A percentile compares a stretch with the other conserved stretches of the same genome.
Conservation (phyloP, 352 stramenopile species). For the Phytophthora quininea region DNA sequence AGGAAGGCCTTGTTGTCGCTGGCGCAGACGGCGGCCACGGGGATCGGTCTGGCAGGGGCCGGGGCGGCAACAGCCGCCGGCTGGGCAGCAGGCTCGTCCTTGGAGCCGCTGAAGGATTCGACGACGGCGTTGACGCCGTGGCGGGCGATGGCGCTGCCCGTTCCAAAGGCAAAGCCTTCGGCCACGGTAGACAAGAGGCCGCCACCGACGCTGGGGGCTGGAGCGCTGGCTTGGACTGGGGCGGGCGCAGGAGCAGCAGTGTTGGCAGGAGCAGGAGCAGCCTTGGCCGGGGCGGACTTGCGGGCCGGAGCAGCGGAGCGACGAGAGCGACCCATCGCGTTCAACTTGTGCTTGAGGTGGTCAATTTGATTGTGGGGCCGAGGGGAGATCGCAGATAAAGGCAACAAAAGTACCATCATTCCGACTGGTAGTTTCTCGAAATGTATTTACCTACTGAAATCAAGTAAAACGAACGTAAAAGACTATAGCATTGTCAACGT, state of each 20-base stretch:
- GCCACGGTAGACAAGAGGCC: conserved; percentile 95
- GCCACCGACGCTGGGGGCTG: conserved; percentile 82
- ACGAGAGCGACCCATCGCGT: conserved; percentile 68
- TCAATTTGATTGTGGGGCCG: conserved; percentile 31
- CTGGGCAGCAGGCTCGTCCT: conserved; percentile 40
- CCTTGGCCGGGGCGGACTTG: conserved; percentile 45
- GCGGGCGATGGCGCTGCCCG: conserved; percentile 94
- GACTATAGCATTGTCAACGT: background rate
- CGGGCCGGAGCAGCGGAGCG: conserved; percentile 54
- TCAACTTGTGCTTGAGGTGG: conserved; percentile 19
- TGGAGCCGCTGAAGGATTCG: conserved; percentile 68
- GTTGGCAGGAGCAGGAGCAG: conserved; percentile 46
- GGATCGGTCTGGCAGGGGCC: conserved; percentile 12
- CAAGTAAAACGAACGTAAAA: background rate
- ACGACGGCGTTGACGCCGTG: conserved; percentile 75
- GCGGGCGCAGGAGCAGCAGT: conserved; percentile 35
- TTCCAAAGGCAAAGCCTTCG: conserved; percentile 97
- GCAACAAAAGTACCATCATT: conserved; percentile 22
- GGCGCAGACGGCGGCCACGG: conserved; percentile 44
- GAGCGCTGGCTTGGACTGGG: conserved; percentile 32
- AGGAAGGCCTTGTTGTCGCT: conserved; percentile 81
- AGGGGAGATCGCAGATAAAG: background rate
- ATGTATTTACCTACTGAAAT: background rate
- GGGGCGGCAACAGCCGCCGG: conserved; percentile 20
- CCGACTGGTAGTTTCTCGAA: conserved; percentile 24